Evolutionary conservation across 1,139 yeast genomes (phyloP).

Genomic region (Blastobotrys indianensis): DNA sequence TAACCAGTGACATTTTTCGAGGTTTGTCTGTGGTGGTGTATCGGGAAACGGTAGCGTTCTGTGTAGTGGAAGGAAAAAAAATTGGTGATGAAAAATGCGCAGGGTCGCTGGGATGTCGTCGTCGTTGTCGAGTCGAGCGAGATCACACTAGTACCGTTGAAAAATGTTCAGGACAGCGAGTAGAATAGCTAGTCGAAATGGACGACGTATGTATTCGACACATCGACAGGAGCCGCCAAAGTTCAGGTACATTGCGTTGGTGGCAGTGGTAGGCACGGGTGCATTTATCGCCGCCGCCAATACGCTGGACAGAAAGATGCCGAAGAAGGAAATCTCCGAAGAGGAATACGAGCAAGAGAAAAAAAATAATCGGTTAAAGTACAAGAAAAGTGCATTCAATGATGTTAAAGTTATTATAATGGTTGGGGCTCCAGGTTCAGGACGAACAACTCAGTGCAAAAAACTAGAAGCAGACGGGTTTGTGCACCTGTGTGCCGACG

Average conservation of each 20-base stretch:
- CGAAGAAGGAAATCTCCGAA: constrained; percentile 50
- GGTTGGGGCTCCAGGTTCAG: constrained; percentile 77
- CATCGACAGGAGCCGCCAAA: constrained; percentile 27
- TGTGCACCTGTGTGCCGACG: constrained; percentile 89
- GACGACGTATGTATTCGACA: neutral
- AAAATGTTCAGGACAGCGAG: too few species aligned
- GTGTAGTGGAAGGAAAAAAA: neutral
- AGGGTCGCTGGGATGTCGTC: neutral
- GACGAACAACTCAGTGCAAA: constrained; percentile 93
- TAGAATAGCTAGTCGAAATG: constrained; percentile 3
- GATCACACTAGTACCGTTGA: neutral
- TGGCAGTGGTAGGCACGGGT: constrained; percentile 36
- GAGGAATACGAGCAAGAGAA: constrained; percentile 51
- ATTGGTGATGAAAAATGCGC: constrained; percentile 1
- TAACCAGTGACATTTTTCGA: constrained; percentile 67
- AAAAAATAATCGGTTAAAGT: constrained; percentile 19
- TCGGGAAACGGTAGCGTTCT: neutral
- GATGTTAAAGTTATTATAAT: constrained; percentile 70
- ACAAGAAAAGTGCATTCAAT: constrained; percentile 43
- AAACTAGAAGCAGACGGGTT: constrained; percentile 73
- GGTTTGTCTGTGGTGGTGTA: neutral
- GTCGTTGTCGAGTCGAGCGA: neutral
- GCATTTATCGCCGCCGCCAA: constrained; percentile 49
- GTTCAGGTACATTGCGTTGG: constrained; percentile 29
- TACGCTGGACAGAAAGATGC: constrained; percentile 45